Evolutionary conservation across 805 yeast genomes (phyloP).

Genomic region (Blastobotrys attinorum): DNA sequence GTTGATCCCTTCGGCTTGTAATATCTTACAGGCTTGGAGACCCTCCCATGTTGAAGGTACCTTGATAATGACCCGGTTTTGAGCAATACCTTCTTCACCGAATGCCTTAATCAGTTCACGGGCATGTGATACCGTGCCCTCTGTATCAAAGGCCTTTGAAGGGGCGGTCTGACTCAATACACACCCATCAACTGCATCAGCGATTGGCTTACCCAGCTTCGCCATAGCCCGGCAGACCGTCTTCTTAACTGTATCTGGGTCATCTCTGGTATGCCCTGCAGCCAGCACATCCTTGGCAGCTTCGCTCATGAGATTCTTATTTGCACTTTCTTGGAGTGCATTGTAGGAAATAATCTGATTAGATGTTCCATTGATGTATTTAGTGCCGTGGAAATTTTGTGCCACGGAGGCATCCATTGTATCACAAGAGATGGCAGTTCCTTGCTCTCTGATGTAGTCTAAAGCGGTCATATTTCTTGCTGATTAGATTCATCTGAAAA

Average conservation of each 20-base stretch:
- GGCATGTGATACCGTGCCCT: conserved; percentile 24
- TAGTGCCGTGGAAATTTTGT: conserved; percentile 2
- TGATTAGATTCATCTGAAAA: too few species aligned
- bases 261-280: background rate
- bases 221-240: conserved; percentile 26
- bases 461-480: too few species aligned
- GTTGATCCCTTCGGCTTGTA: conserved; percentile 23
- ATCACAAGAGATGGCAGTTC: conserved; percentile 7
- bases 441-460: conserved; percentile 6
- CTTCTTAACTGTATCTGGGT: conserved; percentile 1
- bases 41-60: conserved; percentile 31
- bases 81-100: conserved; percentile 28
- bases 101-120: conserved; percentile 26
- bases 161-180: conserved; percentile 36
- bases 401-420: conserved; percentile 9
- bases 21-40: conserved; percentile 28
- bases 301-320: background rate
- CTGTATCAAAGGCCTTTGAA: conserved; percentile 20
- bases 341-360: conserved; percentile 8
- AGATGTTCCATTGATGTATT: conserved; percentile 9
- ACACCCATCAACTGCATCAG: conserved; percentile 34
- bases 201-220: conserved; percentile 31
- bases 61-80: conserved; percentile 29
- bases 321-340: conserved; percentile 2
- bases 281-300: conserved; percentile 5